Percentiles rank a stretch among this genome's conserved stretches.
Conservation (phyloP, 2,329 filamentous ascomycete genomes). For the Aureobasidium subglaciale region DNA sequence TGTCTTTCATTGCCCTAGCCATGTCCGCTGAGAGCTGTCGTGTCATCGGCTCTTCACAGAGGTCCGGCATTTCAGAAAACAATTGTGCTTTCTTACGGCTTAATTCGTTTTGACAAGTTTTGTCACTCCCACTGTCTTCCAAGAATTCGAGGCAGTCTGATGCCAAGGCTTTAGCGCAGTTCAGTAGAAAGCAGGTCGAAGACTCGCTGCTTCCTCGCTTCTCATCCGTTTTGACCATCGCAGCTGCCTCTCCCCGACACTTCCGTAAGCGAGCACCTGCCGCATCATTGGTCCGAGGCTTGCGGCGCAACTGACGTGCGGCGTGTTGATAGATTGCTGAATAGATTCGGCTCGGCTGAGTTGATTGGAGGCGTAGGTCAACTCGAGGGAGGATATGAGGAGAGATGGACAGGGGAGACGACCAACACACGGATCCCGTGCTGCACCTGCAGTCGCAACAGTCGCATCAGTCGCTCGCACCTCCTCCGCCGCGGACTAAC, state of each 20-base stretch:
- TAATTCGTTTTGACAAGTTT: too few relatives aligned
- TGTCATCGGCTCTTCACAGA: too few relatives aligned
- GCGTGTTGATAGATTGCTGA: constrained; percentile 8
- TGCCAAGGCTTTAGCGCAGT: neutral
- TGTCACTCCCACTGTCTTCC: too few relatives aligned
- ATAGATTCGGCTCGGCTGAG: constrained; percentile 11
- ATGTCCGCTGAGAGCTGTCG: too few relatives aligned
- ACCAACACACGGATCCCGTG: constrained; percentile 2
- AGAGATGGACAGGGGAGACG: constrained; percentile 3
- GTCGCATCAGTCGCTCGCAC: neutral
- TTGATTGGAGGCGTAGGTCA: constrained; percentile 5
- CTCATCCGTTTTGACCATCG: constrained; percentile 10
- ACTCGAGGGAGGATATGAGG: neutral
- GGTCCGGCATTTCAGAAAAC: too few relatives aligned
- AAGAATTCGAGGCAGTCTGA: too few relatives aligned
- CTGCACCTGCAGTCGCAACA: constrained; percentile 5
- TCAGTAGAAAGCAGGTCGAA: neutral
- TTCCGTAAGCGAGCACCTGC: constrained; percentile 11
- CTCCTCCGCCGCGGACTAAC: neutral
- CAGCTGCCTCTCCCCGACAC: neutral
- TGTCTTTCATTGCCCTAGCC: too few relatives aligned
- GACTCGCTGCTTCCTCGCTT: constrained; percentile 3
- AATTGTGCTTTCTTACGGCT: too few relatives aligned
- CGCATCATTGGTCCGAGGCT: constrained; percentile 11
- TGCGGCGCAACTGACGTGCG: constrained; percentile 12